Evolutionary conservation across 2,329 filamentous ascomycete species (phyloP), one percentile per base, ranked within the genome.

Genomic region (Colletotrichum spaethianum): DNA sequence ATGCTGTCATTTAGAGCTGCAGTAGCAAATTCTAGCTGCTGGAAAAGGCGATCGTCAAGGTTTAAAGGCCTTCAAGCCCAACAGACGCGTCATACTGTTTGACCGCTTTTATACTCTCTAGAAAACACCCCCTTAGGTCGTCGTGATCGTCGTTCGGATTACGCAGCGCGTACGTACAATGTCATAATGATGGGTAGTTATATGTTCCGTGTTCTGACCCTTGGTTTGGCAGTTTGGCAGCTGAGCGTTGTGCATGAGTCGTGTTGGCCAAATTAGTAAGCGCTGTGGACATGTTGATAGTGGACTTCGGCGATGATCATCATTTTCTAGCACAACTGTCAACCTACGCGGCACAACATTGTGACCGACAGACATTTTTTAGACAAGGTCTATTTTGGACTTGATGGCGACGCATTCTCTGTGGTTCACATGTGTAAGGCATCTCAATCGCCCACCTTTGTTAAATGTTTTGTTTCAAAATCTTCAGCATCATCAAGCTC

Each of bases 231-330:
- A n/a, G 14, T 20, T 1, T n/a, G 7, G 31, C 36, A 31, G 20
- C n/a, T 26, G 11, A 31, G 23, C 18, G 31, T 11, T 26, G 7
- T n/a, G 26, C 53, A 26, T 44, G 33, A 59, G 20, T 60, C 53
- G 28, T 33, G 52, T 38, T 14, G 31, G n/a, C 12, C 40, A 8
- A 48, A 50, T 50, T 52, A 42, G 40, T 50, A 66, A 60, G 63
- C 55, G 23, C 50, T 42, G 33, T 42, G 42, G 28, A 28, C 12
- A 23, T 16, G 23, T n/a, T n/a, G n/a, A n/a, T 16, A 40, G 42
- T 60, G 63, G 53, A 28, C n/a, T 50, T 28, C 4, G 18, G n/a
- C 40, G 53, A 50, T 59, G 53, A 66, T 60, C 63, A 16, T 50
- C 53, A 66, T 66, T 59, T 66, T 2, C 57, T n/a, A 3, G 26